phyloP scores from a whole-genome alignment of 306 rosid genomes.

The Begonia peltatifolia region DNA sequence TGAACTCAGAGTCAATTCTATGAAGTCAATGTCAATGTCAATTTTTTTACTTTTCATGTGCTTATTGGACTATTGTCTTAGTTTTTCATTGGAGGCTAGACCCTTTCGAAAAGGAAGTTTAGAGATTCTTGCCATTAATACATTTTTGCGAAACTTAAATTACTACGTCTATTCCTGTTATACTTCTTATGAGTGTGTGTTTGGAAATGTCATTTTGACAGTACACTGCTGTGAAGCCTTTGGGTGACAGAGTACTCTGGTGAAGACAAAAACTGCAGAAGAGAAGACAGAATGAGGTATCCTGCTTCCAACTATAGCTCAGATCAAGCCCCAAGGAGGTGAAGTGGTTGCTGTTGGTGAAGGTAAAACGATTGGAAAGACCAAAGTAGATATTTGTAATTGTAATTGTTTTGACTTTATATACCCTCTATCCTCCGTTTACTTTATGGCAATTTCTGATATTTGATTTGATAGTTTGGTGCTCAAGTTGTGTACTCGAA shows the following conservation, averaged over 20 bases:
- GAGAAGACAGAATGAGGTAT: conserved; percentile 72
- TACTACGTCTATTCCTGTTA: background rate
- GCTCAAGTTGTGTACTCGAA: conserved; percentile 75
- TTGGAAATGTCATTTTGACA: conserved; percentile 12
- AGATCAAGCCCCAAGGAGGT: conserved; percentile 84
- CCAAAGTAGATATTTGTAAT: conserved; percentile 38
- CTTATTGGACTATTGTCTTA: background rate
- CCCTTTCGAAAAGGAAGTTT: too few species aligned
- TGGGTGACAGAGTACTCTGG: conserved; percentile 90
- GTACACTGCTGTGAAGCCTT: conserved; percentile 68
- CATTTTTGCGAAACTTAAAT: too few species aligned
- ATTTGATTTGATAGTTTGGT: conserved; percentile 30
- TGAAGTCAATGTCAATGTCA: background rate
- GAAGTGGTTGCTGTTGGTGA: conserved; percentile 92
- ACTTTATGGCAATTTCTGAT: too few species aligned
- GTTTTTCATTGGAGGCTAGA: background rate
- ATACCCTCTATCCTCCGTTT: background rate
- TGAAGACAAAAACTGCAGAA: conserved; percentile 51
- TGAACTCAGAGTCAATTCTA: background rate
- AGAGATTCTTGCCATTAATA: too few species aligned
- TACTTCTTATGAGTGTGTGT: background rate
- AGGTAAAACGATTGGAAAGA: conserved; percentile 58
- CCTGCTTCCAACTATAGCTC: conserved; percentile 68
- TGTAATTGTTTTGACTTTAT: background rate
- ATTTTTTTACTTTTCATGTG: background rate